Evolutionary conservation across 2,329 filamentous ascomycete genomes (phyloP), one percentile per base, ranked within the genome.

Genomic region (Aspergillus niger): DNA sequence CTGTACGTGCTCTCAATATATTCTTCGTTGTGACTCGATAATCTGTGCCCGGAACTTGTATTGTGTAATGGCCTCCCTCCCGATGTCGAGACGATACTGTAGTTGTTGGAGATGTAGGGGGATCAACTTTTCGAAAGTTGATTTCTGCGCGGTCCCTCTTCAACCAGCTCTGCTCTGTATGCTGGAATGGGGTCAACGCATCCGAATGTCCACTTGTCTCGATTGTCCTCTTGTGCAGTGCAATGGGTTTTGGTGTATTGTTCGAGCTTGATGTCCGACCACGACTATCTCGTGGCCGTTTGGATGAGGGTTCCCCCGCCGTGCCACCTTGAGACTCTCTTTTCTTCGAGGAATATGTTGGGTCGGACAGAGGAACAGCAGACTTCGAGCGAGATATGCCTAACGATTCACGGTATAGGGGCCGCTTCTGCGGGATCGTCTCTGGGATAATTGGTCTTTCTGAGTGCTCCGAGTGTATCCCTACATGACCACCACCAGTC

Each of bases 21-120:
- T 28, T 26, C 41, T 44, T 36, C 6, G 20, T 53, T 43, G 36
- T 36, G 8, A 44, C 36, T 11, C 43, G 49, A 52, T 26, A 55
- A 41, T 43, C 39, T 30, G 53, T 55, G 11, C 39, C 53, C 11
- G 53, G 53, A 10, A 55, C 53, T 32, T 55, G 53, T 32, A 55
- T 51, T 15, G 47, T 49, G 26, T 57, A 61, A 39, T 55, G 28
- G n/a, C 63, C 67, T 15, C 24, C 50, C 43, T 67, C 65, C 4
- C 39, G 57, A 26, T 60, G 62, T n/a, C 71, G 67, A 28, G 64
- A 61, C 24, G 63, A 65, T 20, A 68, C 55, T 8, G 67, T 68
- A 10, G 67, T 59, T 13, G 74, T 74, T 13, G 75, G 75, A 3
- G 75, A 76, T 22, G 70, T 75, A 17, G 75, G 75, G 6, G 74